Base-by-base conservation (phyloP, 2,329 filamentous ascomycete species). In the Stagonosporopsis chrysanthemi region DNA sequence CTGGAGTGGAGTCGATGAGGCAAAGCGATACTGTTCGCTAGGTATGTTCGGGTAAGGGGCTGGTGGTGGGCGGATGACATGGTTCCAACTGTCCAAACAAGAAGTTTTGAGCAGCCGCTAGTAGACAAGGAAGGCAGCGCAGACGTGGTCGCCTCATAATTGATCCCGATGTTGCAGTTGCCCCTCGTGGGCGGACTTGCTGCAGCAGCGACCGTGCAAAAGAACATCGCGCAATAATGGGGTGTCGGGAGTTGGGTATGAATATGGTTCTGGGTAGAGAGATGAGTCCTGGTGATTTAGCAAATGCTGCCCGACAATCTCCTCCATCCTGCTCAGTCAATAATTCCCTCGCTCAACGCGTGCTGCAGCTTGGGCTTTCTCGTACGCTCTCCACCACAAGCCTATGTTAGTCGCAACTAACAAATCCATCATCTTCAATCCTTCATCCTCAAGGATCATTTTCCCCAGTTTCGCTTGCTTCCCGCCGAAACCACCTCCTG, bases 401-500 rank as follows among this genome's bases (percentile, higher is more conserved):
- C 90, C 92, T 78, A 99, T 86, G 72, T 97, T 97, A 11, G 92
- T 90, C 4, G 94, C 91, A 19, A 99, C 91, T 0, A 96, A 82
- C 56, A 99, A 76, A 80, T 99, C 95, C 68, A 98, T 77, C 94
- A 99, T 98, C 80, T 96, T 96, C 63, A 96, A 79, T 0, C 95
- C 95, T 69, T 96, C 93, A 53, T 94, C 88, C 66, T 92, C 86
- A 35, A 99, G 84, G 48, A 98, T 92, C 48, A 99, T 80, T 77
- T 98, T 99, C 0, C 94, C 95, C 67, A 99, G 80, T 79, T 99
- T 99, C 3, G 92, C 93, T 69, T 91, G 86, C 74, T 91, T 92
- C 0, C 94, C 94, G 41, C 89, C 84, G 70, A 90, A 89, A 0
- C 94, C 94, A 22, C 94, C 94, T 1, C 94, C 94, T 0, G 93